Base-by-base conservation (phyloP, 768 basidiomycete genomes). In the Rhizopogon vesiculosus region DNA sequence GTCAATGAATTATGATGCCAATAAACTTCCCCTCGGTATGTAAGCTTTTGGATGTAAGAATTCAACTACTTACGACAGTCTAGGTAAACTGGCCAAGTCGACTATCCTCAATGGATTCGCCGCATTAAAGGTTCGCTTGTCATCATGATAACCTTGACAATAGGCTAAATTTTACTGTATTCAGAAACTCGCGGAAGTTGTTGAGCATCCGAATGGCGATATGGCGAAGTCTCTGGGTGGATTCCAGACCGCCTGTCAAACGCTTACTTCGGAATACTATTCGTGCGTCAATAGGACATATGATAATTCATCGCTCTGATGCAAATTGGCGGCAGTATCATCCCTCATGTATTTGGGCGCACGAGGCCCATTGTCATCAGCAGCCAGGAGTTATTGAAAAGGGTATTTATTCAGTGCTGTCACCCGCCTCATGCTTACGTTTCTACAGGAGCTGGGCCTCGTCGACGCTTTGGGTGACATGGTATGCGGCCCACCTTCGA, bases 381-480 rank as follows among this genome's bases (percentile, higher is more conserved):
- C 54, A 68, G 60, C 46, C 53, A 68, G 45, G 57, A 22, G 0
- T 45, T 66, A 10, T 64, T 86, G 57, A 80, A 83, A 62, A 75
- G 62, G 65, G 80, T 76, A 54, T 52, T 13, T 22, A 16, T 31
- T 16, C 28, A 5, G 15, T 38, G 44, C 12, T 28, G 4, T 10
- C 44, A 7, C 19, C 39, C 35, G 16, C 8, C n/a, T 43, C 16
- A 18, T 28, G 7, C 38, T 51, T 29, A 59, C n/a, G 16, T 31
- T 12, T 19, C 18, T 35, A 12, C 61, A 79, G 77, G 82, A 84
- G 71, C 74, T 84, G 42, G 80, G 82, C n/a, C 76, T 84, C 19
- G 82, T 85, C 15, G 84, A 84, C 58, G 81, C 83, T 18, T 76
- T 86, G 22, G 82, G 82, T 2, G 83, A 86, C 62, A 85, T 86